Conservation (phyloP, 345 rosid species). For the Rhodomyrtus tomentosa region DNA sequence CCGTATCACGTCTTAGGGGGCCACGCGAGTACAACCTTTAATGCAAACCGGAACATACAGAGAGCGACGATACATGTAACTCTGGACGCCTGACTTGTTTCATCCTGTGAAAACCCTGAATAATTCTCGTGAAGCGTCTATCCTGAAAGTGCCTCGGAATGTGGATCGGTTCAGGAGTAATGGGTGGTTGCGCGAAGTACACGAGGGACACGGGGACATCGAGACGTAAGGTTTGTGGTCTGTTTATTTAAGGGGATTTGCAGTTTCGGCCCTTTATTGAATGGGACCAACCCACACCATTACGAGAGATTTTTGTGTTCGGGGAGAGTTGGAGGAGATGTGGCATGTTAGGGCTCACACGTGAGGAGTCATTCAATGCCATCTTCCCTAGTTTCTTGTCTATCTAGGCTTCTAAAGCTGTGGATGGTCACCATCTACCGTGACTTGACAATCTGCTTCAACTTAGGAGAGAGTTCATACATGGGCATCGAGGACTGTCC, state of each 20-base stretch:
- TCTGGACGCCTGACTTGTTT: no score
- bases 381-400: neutral
- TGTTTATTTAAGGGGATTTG: neutral
- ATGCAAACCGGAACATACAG: neutral
- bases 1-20: neutral
- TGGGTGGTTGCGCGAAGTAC: neutral
- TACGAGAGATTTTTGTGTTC: neutral
- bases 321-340: neutral
- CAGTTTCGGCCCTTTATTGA: neutral
- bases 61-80: neutral
- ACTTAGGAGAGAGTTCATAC: neutral
- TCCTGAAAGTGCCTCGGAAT: neutral
- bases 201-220: neutral
- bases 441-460: neutral
- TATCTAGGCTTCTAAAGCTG: neutral
- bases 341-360: neutral
- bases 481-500: neutral
- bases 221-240: neutral
- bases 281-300: neutral
- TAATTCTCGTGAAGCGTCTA: neutral
- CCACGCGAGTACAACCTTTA: neutral
- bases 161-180: neutral
- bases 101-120: no score
- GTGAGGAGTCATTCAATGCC: neutral
- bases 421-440: neutral